Evolutionary conservation across 805 yeast genomes (phyloP).

Genomic region (Lipomyces kockii): DNA sequence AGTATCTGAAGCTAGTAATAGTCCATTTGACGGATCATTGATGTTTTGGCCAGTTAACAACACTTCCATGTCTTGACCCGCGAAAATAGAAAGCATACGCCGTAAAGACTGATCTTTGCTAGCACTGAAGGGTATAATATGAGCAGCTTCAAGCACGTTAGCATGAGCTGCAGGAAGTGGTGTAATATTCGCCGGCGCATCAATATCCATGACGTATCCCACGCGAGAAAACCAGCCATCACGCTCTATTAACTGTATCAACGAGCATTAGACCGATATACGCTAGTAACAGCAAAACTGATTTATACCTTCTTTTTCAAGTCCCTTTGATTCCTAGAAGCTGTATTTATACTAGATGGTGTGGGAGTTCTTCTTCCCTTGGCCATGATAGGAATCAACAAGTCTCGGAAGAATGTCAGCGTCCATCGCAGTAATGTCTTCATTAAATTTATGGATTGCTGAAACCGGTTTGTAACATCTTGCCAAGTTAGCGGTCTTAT

Average conservation of each 20-base stretch:
- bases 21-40: neutral
- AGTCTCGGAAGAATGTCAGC: neutral
- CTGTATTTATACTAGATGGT: neutral
- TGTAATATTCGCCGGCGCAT: neutral
- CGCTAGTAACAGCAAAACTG: neutral
- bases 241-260: neutral
- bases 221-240: constrained; percentile 3
- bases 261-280: neutral
- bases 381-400: constrained; percentile 3
- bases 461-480: neutral
- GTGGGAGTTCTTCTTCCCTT: constrained; percentile 4
- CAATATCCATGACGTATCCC: neutral
- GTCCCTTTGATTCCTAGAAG: constrained; percentile 1
- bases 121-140: constrained; percentile 1
- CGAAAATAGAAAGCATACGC: neutral
- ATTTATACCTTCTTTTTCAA: constrained; percentile 5
- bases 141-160: constrained; percentile 2
- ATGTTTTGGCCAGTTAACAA: constrained; percentile 2
- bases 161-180: neutral
- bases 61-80: neutral
- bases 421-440: neutral
- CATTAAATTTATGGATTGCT: neutral
- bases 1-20: neutral
- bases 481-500: constrained; percentile 4
- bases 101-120: neutral